These are phyloP conservation scores for Trametes maxima DNA, from an alignment of 768 basidiomycete genomes.

Conservation along the genomic window DNA sequence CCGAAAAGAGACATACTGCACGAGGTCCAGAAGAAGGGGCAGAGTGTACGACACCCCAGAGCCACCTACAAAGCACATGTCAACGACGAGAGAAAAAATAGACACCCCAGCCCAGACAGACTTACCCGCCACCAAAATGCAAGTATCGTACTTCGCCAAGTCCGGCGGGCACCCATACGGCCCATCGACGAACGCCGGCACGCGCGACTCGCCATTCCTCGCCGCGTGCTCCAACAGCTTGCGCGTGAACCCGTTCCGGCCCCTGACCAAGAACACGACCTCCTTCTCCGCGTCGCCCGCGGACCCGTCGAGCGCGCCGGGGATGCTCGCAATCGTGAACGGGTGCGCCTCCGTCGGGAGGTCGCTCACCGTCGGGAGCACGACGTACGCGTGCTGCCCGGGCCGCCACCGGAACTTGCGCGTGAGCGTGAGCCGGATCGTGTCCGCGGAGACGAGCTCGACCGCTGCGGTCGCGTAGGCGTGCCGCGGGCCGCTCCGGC, in stretches of 20 bases:
- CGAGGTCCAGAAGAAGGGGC: constrained; percentile 36
- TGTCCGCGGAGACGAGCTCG: constrained; percentile 47
- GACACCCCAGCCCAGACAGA: neutral
- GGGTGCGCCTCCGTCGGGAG: constrained; percentile 48
- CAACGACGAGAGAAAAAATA: neutral
- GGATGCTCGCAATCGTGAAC: constrained; percentile 52
- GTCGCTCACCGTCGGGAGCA: constrained; percentile 46
- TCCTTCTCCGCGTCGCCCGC: constrained; percentile 33
- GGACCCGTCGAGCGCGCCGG: constrained; percentile 23
- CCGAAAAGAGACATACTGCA: constrained; percentile 29
- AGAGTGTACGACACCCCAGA: constrained; percentile 39
- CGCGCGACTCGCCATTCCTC: constrained; percentile 27
- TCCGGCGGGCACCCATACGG: constrained; percentile 43
- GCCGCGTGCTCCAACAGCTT: constrained; percentile 27
- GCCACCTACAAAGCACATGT: constrained; percentile 28
- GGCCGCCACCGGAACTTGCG: constrained; percentile 48
- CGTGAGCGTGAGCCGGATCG: constrained; percentile 46
- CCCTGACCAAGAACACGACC: constrained; percentile 53
- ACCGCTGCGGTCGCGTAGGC: constrained; percentile 34
- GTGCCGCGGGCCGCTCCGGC: constrained; percentile 34
- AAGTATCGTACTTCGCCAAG: constrained; percentile 37
- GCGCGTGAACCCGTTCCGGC: constrained; percentile 53
- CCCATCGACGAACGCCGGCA: constrained; percentile 41
- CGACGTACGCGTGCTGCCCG: constrained; percentile 54
- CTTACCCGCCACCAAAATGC: constrained; percentile 42